phyloP scores from a whole-genome alignment of 73 alveolate genomes.

The Symbiodinium natans region DNA sequence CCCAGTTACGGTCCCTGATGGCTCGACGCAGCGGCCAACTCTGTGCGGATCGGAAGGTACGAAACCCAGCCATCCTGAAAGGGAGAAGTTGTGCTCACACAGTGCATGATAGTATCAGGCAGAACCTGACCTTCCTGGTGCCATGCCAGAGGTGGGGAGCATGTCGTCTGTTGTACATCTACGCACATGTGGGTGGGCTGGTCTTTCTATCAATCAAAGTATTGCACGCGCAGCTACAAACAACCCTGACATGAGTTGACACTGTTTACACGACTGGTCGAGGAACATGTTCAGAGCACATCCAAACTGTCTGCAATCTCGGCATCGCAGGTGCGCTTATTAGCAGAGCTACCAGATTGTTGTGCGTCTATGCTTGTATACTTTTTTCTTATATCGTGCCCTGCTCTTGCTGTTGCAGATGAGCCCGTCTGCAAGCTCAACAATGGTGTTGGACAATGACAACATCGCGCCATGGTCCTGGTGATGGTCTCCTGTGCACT shows the following conservation, averaged over 20 bases:
- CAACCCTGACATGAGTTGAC: too few species aligned
- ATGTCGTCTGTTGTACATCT: too few species aligned
- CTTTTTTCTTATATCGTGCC: neutral
- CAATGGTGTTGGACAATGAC: neutral
- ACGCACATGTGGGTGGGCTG: too few species aligned
- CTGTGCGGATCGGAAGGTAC: neutral
- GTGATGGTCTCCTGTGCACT: too few species aligned
- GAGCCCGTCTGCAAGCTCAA: slow-evolving; percentile 39
- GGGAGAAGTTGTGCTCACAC: neutral
- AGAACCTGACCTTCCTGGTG: neutral
- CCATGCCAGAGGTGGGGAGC: neutral
- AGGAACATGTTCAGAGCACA: slow-evolving; percentile 67
- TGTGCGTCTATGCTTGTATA: neutral
- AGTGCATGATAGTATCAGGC: too few species aligned
- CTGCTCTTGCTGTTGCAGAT: slow-evolving; percentile 6
- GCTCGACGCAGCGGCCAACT: neutral
- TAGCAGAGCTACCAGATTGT: neutral
- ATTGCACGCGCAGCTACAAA: neutral
- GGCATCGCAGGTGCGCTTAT: slow-evolving; percentile 18
- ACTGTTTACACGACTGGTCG: neutral
- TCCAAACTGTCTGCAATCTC: slow-evolving; percentile 43
- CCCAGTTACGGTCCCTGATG: neutral
- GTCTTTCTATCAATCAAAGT: too few species aligned
- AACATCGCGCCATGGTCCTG: slow-evolving; percentile 17
- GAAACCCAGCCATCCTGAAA: neutral